Evolutionary conservation across 2,329 filamentous ascomycete genomes (phyloP), one percentile per base, ranked within the genome.

Genomic region (Fragosphaeria purpurea): DNA sequence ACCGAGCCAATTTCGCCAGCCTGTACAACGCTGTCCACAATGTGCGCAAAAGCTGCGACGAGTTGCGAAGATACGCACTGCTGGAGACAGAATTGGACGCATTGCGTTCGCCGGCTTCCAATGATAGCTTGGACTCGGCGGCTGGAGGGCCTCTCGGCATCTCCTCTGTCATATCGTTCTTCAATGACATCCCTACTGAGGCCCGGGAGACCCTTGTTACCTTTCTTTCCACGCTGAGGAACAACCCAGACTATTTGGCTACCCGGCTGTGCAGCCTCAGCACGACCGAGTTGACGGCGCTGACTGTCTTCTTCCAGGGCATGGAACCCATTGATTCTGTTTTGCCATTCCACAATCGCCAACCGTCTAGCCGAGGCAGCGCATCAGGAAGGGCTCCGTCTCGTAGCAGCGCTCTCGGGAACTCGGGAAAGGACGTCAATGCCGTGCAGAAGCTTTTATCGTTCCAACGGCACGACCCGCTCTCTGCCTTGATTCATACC

Each of bases 161-260:
- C 22, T 62, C 66, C 53, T 70, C 73, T 42, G 66, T 72, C 37
- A 65, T 70, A 1, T 79, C 80, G 1, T 85, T 85, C 58, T 69
- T 86, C 48, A 79, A 85, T 63, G 82, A 89, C 61, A 78, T 97
- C 46, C 86, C 89, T 47, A 73, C 80, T 51, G 82, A 85, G 55
- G 82, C 88, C 50, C 76, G 87, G 62, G 80, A 88, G 54, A 80
- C 83, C 42, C 80, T 96, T 53, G 65, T 96, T 52, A 79, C 82
- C 55, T 91, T 97, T 62, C 70, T 97, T 59, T 83, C 80, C 46
- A 80, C 88, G 66, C 78, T 96, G 55, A 82, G 91, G 59, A 89
- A 85, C 56, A 90, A 95, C 64, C 83, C 88, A 39, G 83, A 90
- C 61, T 97, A 94, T 67, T 67, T 98, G 65, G 88, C 91, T 61